Percentiles rank a stretch among this genome's conserved stretches.
Conservation (phyloP, 2,329 filamentous ascomycete species). For the Sphaerostilbella broomeana region DNA sequence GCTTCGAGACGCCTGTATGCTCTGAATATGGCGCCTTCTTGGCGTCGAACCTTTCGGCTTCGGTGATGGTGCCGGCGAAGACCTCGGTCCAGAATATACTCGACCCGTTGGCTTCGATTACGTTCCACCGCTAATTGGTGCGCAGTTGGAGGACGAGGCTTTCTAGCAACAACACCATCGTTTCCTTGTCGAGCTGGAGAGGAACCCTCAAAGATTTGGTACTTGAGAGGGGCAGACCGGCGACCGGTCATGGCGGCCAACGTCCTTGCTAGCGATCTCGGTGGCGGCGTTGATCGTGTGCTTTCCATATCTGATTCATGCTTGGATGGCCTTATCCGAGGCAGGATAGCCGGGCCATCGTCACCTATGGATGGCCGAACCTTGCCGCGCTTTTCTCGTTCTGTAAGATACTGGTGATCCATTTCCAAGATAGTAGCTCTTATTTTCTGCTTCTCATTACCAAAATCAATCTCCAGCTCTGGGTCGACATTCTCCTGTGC, state of each 20-base stretch:
- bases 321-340: constrained; percentile 56
- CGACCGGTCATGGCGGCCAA: constrained; percentile 25
- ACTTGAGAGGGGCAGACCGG: constrained; percentile 46
- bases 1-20: constrained; percentile 57
- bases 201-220: constrained; percentile 54
- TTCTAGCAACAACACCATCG: constrained; percentile 51
- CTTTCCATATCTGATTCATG: constrained; percentile 46
- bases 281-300: constrained; percentile 38
- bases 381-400: constrained; percentile 54
- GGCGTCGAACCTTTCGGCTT: constrained; percentile 53
- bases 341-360: constrained; percentile 53
- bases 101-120: constrained; percentile 72
- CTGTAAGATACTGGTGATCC: constrained; percentile 62
- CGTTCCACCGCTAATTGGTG: constrained; percentile 77
- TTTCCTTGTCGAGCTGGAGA: constrained; percentile 51
- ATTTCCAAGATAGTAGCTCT: constrained; percentile 68
- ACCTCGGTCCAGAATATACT: constrained; percentile 72
- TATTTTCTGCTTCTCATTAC: constrained; percentile 66
- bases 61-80: constrained; percentile 60
- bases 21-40: constrained; percentile 60
- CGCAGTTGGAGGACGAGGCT: constrained; percentile 69
- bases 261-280: constrained; percentile 25
- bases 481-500: constrained; percentile 69
- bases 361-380: constrained; percentile 34
- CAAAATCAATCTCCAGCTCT: constrained; percentile 61